phyloP scores from a whole-genome alignment of 371 early-diverging fungal species.

The Rhizopus delemar region DNA sequence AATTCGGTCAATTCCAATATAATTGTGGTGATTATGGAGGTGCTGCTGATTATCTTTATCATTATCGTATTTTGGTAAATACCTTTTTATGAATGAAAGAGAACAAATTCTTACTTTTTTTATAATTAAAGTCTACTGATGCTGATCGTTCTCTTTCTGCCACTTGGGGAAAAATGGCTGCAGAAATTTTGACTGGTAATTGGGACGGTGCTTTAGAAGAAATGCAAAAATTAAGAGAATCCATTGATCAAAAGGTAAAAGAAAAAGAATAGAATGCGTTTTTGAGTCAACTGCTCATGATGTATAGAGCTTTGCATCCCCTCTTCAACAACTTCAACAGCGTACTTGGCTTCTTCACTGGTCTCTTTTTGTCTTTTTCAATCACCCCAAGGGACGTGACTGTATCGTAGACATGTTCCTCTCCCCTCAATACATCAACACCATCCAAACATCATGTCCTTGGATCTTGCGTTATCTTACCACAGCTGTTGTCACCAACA shows the following conservation, averaged over 20 bases:
- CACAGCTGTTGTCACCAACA: slow-evolving; percentile 89
- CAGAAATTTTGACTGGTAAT: slow-evolving; percentile 92
- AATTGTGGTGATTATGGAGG: slow-evolving; percentile 90
- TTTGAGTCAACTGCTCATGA: background rate
- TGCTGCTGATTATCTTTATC: slow-evolving; percentile 90
- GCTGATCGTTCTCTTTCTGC: slow-evolving; percentile 78
- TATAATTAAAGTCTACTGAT: slow-evolving; percentile 72
- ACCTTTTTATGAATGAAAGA: background rate
- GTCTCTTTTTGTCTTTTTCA: slow-evolving; percentile 96
- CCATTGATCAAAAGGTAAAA: slow-evolving; percentile 73
- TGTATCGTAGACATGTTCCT: slow-evolving; percentile 90
- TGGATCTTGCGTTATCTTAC: slow-evolving; percentile 94
- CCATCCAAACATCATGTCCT: slow-evolving; percentile 93
- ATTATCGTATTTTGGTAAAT: slow-evolving; percentile 85
- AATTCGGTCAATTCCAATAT: slow-evolving; percentile 88
- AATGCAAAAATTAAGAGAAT: slow-evolving; percentile 81
- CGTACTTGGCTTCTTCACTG: slow-evolving; percentile 94
- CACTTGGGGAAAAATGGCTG: slow-evolving; percentile 94
- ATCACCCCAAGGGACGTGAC: slow-evolving; percentile 94
- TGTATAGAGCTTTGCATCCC: slow-evolving; percentile 59
- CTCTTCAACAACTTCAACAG: slow-evolving; percentile 87
- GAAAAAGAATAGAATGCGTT: background rate
- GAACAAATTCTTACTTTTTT: background rate
- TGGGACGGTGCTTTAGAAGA: slow-evolving; percentile 92
- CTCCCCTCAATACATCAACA: slow-evolving; percentile 90